These are phyloP conservation scores for Entoloma clypeatum DNA, from an alignment of 1,284 basidiomycete genomes.

Conservation along the genomic window DNA sequence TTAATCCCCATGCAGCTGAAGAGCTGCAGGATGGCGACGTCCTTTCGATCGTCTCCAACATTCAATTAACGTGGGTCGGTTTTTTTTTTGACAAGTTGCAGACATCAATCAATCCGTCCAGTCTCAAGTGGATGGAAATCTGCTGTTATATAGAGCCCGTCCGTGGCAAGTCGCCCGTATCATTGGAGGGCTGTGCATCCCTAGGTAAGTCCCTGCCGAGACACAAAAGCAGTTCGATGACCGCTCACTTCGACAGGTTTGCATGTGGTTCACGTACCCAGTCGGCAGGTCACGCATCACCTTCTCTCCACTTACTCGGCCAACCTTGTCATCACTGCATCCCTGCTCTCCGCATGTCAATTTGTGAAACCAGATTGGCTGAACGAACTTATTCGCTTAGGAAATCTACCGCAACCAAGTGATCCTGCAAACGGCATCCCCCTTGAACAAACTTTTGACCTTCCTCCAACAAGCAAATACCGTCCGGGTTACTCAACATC, in stretches of 20 bases:
- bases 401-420: slow-evolving; percentile 30
- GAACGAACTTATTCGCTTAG: slow-evolving; percentile 48
- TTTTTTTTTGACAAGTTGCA: neutral
- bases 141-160: slow-evolving; percentile 44
- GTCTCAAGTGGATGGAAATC: slow-evolving; percentile 52
- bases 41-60: slow-evolving; percentile 41
- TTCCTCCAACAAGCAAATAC: slow-evolving; percentile 51
- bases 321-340: slow-evolving; percentile 46
- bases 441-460: slow-evolving; percentile 46
- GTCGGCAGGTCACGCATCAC: slow-evolving; percentile 55
- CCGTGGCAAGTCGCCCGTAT: slow-evolving; percentile 22
- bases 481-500: slow-evolving; percentile 52
- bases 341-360: slow-evolving; percentile 50
- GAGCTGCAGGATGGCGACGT: slow-evolving; percentile 49
- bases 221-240: slow-evolving; percentile 6
- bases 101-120: slow-evolving; percentile 19
- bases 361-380: slow-evolving; percentile 67
- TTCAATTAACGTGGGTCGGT: slow-evolving; percentile 41
- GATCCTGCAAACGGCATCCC: slow-evolving; percentile 33
- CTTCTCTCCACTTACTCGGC: slow-evolving; percentile 47
- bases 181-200: slow-evolving; percentile 44
- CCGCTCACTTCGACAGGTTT: slow-evolving; percentile 40
- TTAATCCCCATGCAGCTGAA: slow-evolving; percentile 29
- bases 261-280: slow-evolving; percentile 42
- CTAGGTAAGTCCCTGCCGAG: slow-evolving; percentile 41